Percentiles rank a stretch among this genome's conserved stretches.
Conservation (phyloP, 108 stramenopile genomes). For the Chaetoceros muelleri region DNA sequence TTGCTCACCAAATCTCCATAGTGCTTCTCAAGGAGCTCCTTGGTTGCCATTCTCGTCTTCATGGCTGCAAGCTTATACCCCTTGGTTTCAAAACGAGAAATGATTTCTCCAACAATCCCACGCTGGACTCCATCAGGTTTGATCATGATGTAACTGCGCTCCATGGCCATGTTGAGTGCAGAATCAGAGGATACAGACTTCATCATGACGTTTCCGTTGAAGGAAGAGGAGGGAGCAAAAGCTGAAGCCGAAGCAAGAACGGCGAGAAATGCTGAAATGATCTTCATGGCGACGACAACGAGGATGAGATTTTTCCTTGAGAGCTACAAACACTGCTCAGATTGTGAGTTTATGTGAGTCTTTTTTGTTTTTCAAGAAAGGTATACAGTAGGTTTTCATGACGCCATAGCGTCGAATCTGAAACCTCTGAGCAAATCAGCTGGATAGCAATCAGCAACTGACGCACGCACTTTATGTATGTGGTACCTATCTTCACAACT, state of each 20-base stretch:
- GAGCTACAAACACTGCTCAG: too few species aligned
- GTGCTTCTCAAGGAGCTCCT: conserved; percentile 81
- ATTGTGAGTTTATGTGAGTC: too few species aligned
- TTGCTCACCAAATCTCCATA: conserved; percentile 86
- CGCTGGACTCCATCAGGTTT: conserved; percentile 87
- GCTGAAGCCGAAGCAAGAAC: conserved; percentile 20
- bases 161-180: conserved; percentile 45
- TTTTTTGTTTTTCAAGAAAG: too few species aligned
- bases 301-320: too few species aligned
- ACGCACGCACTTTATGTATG: too few species aligned
- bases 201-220: conserved; percentile 16
- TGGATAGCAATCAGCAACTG: too few species aligned
- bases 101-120: conserved; percentile 84
- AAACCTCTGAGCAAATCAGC: too few species aligned
- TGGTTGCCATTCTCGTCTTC: conserved; percentile 79
- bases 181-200: conserved; percentile 11
- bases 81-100: conserved; percentile 84
- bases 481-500: too few species aligned
- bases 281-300: too few species aligned
- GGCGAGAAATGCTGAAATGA: not conserved
- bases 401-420: too few species aligned
- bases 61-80: conserved; percentile 89
- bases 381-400: too few species aligned
- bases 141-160: conserved; percentile 81
- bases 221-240: conserved; percentile 27